These are phyloP conservation scores for Cladophialophora immunda DNA, from an alignment of 2,329 filamentous ascomycete species.

Conservation along the genomic window DNA sequence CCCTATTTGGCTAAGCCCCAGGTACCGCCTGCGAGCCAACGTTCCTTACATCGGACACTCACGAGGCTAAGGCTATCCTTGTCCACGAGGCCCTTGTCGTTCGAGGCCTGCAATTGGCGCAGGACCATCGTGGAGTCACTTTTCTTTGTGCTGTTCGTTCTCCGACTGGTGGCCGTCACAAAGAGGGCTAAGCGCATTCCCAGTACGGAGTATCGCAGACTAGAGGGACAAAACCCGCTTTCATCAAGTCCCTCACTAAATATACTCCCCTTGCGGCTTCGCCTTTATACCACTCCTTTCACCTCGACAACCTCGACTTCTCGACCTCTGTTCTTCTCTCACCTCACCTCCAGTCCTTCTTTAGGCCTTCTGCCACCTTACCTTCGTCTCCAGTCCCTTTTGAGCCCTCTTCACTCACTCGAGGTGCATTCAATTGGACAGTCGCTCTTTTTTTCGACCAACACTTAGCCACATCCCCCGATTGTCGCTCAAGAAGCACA, in stretches of 20 bases:
- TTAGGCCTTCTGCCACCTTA: slow-evolving; percentile 30
- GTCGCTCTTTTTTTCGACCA: slow-evolving; percentile 29
- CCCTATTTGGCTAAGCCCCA: slow-evolving; percentile 24
- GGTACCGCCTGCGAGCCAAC: slow-evolving; percentile 18
- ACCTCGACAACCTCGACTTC: slow-evolving; percentile 20
- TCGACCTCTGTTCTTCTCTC: slow-evolving; percentile 14
- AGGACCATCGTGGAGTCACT: slow-evolving; percentile 17
- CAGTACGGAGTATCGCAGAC: background rate
- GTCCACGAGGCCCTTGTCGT: slow-evolving; percentile 8
- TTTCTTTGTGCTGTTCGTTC: slow-evolving; percentile 19
- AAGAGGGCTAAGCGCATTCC: slow-evolving; percentile 1
- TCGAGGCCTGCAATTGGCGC: slow-evolving; percentile 15
- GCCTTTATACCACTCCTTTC: slow-evolving; percentile 17
- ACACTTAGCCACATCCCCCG: slow-evolving; percentile 1
- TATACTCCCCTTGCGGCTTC: slow-evolving; percentile 15
- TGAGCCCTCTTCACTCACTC: slow-evolving; percentile 35
- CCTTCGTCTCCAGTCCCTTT: slow-evolving; percentile 29
- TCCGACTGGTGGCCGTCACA: slow-evolving; percentile 9
- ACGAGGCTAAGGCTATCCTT: slow-evolving; percentile 10
- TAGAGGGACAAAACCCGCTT: background rate
- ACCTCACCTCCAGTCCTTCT: slow-evolving; percentile 28
- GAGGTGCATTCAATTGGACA: slow-evolving; percentile 30
- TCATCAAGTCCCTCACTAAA: slow-evolving; percentile 12
- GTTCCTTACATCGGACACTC: slow-evolving; percentile 3
- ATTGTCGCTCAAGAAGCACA: slow-evolving; percentile 15